Evolutionary conservation across 768 basidiomycete species (phyloP).

Genomic region (Mycena olivaceomarginata): DNA sequence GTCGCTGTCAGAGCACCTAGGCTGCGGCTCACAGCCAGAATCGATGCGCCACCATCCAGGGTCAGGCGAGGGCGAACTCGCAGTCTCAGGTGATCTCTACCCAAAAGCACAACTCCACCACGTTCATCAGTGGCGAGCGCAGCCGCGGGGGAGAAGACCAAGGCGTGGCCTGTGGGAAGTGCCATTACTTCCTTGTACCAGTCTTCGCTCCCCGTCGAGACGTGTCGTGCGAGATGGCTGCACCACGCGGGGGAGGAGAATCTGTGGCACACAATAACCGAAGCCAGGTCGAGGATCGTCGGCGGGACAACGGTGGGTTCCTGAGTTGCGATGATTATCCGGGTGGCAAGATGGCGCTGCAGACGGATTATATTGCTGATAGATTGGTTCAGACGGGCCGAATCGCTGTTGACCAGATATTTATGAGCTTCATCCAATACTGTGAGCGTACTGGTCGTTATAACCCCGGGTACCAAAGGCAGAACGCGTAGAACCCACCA

Average conservation of each 20-base stretch:
- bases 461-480: background rate
- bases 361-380: slow-evolving; percentile 68
- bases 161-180: slow-evolving; percentile 39
- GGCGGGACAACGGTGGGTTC: slow-evolving; percentile 75
- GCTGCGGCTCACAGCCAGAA: slow-evolving; percentile 12
- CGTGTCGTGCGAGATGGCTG: slow-evolving; percentile 69
- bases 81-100: background rate
- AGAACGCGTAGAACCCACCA: slow-evolving; percentile 19
- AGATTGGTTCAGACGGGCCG: slow-evolving; percentile 64
- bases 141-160: slow-evolving; percentile 42
- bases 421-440: slow-evolving; percentile 74
- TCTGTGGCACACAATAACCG: slow-evolving; percentile 68
- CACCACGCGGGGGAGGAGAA: slow-evolving; percentile 77
- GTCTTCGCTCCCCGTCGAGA: slow-evolving; percentile 58
- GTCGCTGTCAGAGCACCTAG: too few relatives aligned
- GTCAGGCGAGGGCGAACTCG: slow-evolving; percentile 17
- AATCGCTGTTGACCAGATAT: slow-evolving; percentile 63
- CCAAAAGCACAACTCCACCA: background rate
- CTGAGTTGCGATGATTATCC: slow-evolving; percentile 73
- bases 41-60: slow-evolving; percentile 3
- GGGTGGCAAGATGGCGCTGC: slow-evolving; percentile 71
- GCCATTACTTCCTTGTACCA: slow-evolving; percentile 42
- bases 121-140: slow-evolving; percentile 10
- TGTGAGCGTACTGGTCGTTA: slow-evolving; percentile 20
- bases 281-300: slow-evolving; percentile 69